Conservation (phyloP, 1,284 basidiomycete species). For the Bjerkandera adusta region DNA sequence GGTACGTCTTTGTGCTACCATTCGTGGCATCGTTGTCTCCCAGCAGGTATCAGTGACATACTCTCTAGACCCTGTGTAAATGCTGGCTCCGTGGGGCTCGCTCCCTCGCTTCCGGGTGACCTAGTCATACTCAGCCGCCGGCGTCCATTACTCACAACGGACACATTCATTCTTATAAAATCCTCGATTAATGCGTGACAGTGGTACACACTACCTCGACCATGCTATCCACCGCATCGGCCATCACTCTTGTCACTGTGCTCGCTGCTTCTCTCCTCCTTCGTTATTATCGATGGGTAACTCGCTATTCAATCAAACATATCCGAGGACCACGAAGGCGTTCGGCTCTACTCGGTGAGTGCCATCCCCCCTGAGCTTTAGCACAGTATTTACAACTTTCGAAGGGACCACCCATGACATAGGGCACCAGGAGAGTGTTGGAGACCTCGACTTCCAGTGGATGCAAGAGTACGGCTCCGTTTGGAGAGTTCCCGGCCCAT, state of each 20-base stretch:
- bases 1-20: no score
- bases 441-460: constrained; percentile 30
- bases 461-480: constrained; percentile 31
- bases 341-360: constrained; percentile 10
- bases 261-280: not conserved
- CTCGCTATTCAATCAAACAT: constrained; percentile 6
- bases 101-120: no score
- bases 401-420: constrained; percentile 13
- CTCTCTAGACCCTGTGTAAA: no score
- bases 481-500: constrained; percentile 20
- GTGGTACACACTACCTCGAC: no score
- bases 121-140: no score
- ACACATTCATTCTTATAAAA: no score
- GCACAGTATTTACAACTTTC: not conserved
- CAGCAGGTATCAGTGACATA: no score
- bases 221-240: no score
- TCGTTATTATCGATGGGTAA: constrained; percentile 2
- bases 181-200: no score
- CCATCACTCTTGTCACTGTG: not conserved
- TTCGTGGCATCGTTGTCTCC: no score
- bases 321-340: constrained; percentile 12
- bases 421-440: constrained; percentile 28
- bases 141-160: no score
- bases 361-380: not conserved
- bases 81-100: no score